Percentiles rank a stretch among this genome's conserved stretches.
phyloP scores from a whole-genome alignment of 306 rosid genomes.

The Ceratonia siliqua region DNA sequence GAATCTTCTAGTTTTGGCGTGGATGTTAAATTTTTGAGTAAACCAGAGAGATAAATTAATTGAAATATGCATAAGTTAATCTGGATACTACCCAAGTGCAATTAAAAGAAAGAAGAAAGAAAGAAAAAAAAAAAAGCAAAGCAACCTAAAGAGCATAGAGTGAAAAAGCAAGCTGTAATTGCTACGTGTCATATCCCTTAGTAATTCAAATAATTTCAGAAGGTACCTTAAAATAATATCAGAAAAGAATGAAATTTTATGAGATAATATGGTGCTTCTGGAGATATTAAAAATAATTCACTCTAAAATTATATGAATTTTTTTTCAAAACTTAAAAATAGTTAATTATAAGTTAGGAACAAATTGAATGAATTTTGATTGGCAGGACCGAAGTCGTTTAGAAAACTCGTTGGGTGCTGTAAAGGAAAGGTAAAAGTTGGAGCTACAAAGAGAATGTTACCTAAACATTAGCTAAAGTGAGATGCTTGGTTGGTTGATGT shows the following conservation, averaged over 20 bases:
- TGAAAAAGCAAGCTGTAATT: conserved; percentile 38
- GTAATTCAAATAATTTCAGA: conserved; percentile 40
- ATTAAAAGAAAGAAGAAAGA: conserved; percentile 47
- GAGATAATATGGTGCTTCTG: too few species aligned
- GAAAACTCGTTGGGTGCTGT: conserved; percentile 38
- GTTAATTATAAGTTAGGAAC: conserved; percentile 27
- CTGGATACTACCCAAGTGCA: too few species aligned
- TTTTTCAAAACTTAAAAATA: too few species aligned
- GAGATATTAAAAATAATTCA: too few species aligned
- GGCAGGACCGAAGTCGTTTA: conserved; percentile 31
- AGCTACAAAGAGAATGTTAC: conserved; percentile 77
- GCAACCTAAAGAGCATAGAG: conserved; percentile 50
- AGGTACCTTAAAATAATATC: too few species aligned
- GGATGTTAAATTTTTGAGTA: too few species aligned
- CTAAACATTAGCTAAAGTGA: conserved; percentile 59
- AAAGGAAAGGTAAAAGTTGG: conserved; percentile 45
- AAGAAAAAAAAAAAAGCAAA: conserved; percentile 42
- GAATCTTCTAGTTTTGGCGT: too few species aligned
- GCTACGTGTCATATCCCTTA: conserved; percentile 34
- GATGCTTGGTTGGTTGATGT: conserved; percentile 44
- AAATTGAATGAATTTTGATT: conserved; percentile 24
- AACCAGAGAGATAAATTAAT: too few species aligned
- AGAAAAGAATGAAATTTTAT: too few species aligned
- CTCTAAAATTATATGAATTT: too few species aligned
- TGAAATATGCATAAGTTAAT: too few species aligned